Conservation (phyloP, 116 monocot species). For the Papilionanthe hybrid region DNA sequence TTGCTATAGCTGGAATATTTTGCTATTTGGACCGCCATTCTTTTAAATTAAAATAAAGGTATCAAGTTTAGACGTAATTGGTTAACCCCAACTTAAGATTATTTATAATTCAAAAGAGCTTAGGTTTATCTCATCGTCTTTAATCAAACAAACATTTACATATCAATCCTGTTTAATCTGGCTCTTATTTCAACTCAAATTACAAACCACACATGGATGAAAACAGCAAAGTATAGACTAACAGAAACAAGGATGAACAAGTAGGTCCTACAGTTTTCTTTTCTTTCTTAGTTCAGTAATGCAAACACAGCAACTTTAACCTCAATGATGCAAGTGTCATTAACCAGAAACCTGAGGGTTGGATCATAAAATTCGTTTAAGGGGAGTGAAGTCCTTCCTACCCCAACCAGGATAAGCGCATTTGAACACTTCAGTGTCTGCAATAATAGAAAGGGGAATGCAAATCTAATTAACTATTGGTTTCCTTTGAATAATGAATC, state of each 20-base stretch:
- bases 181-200: neutral
- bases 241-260: neutral
- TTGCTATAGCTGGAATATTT: too few species aligned
- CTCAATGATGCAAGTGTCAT: neutral
- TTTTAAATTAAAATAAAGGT: too few species aligned
- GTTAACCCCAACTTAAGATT: too few species aligned
- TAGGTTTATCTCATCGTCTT: too few species aligned
- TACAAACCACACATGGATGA: neutral
- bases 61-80: too few species aligned
- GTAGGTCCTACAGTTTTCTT: neutral
- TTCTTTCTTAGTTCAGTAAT: neutral
- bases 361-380: neutral
- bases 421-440: constrained; percentile 12
- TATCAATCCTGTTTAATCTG: neutral
- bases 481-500: neutral
- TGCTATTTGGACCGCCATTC: too few species aligned
- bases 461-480: neutral
- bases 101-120: too few species aligned
- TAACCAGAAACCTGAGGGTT: too few species aligned
- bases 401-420: constrained; percentile 10
- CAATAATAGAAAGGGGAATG: neutral
- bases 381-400: constrained; percentile 3
- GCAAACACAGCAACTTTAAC: constrained; percentile 5
- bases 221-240: neutral
- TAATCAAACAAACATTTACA: neutral